Base-by-base conservation (phyloP, 2,329 filamentous ascomycete species). In the Fusarium musae region DNA sequence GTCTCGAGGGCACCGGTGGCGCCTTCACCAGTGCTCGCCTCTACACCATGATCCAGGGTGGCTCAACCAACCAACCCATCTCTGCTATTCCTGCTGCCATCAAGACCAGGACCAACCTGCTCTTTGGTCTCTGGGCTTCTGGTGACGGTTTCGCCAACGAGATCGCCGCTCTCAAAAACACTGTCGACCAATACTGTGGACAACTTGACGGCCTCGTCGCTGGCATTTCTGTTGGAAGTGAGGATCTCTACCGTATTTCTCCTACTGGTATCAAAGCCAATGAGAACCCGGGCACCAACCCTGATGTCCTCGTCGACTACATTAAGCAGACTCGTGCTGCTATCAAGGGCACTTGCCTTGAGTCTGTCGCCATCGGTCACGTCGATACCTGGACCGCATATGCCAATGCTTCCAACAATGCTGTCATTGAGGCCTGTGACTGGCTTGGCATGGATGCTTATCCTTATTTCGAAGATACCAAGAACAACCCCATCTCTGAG, bases 351-450 rank as follows among this genome's bases (percentile, higher is more conserved):
- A 94, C 93, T 19, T 79, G 84, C 54, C 84, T 93, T 30, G 83
- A 87, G 42, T 83, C 83, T 30, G 87, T 85, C 50, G 85, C 89
- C 23, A 85, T 97, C 68, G 94, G 94, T 59, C 95, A 97, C 83
- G 94, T 97, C 80, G 95, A 97, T 80, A 97, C 95, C 58, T 97
- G 94, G 94, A 94, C 92, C 40, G 90, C 89, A 59, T 95, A 90
- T 87, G 90, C 90, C 80, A 94, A 97, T 82, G 82, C 83, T 58
- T 89, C 91, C 78, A 97, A 96, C 87, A 82, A 83, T 54, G 89
- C 87, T 46, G 90, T 97, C 66, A 90, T 94, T 66, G 85, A 91
- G 15, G 89, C 88, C 44, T 84, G 87, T 70, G 94, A 97, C 85
- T 97, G 91, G 87, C 82, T 97, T 68, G 95, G 95, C 74, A 90